Evolutionary conservation across 371 early-diverging fungal species (phyloP).

Genomic region (Smittium mucronatum): DNA sequence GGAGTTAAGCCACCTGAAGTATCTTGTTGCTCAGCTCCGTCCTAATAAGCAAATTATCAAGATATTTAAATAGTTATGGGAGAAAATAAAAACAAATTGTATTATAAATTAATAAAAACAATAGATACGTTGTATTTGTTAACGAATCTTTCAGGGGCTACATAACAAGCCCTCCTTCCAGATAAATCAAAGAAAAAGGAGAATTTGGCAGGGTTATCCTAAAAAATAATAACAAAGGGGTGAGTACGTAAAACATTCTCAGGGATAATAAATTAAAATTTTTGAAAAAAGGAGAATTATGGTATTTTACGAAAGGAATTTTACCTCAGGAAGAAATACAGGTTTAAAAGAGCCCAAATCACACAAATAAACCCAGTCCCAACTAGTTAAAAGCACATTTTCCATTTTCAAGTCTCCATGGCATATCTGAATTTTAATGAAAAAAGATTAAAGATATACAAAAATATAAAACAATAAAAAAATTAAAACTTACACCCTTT

Average conservation of each 20-base stretch:
- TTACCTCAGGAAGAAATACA: not conserved
- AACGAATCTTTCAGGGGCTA: not conserved
- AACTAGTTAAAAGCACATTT: not conserved
- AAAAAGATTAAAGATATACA: not conserved
- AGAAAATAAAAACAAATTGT: too few relatives aligned
- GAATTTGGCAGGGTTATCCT: not conserved
- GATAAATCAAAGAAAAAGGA: not conserved
- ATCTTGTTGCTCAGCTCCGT: too few relatives aligned
- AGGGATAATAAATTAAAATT: too few relatives aligned
- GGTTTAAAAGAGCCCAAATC: not conserved
- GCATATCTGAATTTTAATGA: not conserved
- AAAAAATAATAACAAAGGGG: too few relatives aligned
- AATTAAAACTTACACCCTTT: not conserved
- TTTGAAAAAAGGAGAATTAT: too few relatives aligned
- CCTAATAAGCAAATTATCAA: too few relatives aligned
- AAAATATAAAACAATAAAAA: not conserved
- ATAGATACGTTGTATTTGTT: not conserved
- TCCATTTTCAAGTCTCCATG: not conserved
- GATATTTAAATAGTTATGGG: too few relatives aligned
- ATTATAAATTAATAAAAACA: too few relatives aligned
- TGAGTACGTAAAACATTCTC: too few relatives aligned
- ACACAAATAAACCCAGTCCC: not conserved
- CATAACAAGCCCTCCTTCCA: not conserved
- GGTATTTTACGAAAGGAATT: too few relatives aligned
- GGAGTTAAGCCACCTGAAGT: not conserved